Base-by-base conservation (phyloP, 176 grass and related monocot genomes). In the Hsuehochloa calcarea region DNA sequence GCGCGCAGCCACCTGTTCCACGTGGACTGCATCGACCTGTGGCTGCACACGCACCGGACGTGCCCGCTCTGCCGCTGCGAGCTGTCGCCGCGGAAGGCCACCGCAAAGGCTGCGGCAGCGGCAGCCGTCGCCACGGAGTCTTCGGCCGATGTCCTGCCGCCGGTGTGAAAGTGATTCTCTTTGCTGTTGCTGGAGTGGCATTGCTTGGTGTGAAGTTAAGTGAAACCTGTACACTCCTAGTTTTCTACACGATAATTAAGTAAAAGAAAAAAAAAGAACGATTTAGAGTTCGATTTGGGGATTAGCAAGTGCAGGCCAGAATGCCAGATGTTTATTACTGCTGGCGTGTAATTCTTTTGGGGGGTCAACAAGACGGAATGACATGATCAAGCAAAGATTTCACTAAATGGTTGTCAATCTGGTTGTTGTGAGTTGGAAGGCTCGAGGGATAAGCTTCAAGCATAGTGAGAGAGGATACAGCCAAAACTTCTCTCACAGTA, bases 1-100 rank as follows among this genome's bases (percentile, higher is more conserved):
- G 40, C 45, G 69, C 90, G 92, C 79, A 63, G 40, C 1, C 91
- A 93, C 79, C 22, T 86, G 12, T 93, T 90, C 74, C 91, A 93
- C 47, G 83, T 60, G 4, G 88, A 66, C 22, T 93, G 92, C 88
- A 85, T 93, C 88, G 88, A 90, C 68, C 27, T 66, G 52, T 93
- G 88, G 91, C 64, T 93, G 61, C 25, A 63, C 61, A 35, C 78
- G 16, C 88, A 83, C 88, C 31, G 45, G 22, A 85, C 86, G 0
- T 93, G 88, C 78, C 91, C 86, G 51, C 74, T 86, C 23, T 90
- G 85, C 71, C 88, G 91, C 37, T 22, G 85, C 74, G 61, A 90
- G 5, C 37, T 85, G 61, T 20, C 26, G 43, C 26, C 26, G 5
- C 37, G 0, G 20, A 71, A 45, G 46, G 45, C 11, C 72, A 9